Percentiles rank a stretch among this genome's conserved stretches.
Evolutionary conservation across 106 monocot species (phyloP).

Genomic region (Posidonia australis): DNA sequence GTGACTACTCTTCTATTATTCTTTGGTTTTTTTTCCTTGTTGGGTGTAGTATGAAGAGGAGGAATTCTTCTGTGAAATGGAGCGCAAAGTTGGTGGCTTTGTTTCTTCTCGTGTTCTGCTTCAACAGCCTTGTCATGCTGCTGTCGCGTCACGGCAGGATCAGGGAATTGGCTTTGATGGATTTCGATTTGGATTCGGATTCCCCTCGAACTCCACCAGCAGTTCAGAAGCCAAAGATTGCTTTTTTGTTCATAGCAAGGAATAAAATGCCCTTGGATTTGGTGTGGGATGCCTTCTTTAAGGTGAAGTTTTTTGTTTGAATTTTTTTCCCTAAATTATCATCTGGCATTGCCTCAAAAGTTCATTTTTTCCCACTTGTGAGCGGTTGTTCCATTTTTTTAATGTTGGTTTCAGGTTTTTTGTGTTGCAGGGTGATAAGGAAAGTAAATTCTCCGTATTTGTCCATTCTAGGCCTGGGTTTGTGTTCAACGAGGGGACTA

Average conservation of each 20-base stretch:
- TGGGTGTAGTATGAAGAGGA: slow-evolving; percentile 42
- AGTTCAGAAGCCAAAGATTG: slow-evolving; percentile 43
- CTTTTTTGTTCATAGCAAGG: slow-evolving; percentile 85
- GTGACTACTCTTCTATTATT: too few species aligned
- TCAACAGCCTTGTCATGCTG: slow-evolving; percentile 29
- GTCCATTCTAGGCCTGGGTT: slow-evolving; percentile 94
- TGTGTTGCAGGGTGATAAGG: slow-evolving; percentile 49
- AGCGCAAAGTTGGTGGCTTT: slow-evolving; percentile 16
- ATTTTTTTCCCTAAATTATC: not conserved
- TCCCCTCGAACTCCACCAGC: not conserved
- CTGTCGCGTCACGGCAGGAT: slow-evolving; percentile 20
- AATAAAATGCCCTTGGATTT: slow-evolving; percentile 78
- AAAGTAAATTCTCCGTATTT: slow-evolving; percentile 60
- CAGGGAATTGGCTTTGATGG: not conserved
- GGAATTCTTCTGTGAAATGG: slow-evolving; percentile 22
- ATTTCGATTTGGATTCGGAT: not conserved
- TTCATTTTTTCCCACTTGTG: too few species aligned
- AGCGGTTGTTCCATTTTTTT: not conserved
- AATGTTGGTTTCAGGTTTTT: not conserved
- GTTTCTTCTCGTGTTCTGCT: slow-evolving; percentile 37
- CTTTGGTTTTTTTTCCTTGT: too few species aligned
- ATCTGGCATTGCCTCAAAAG: too few species aligned
- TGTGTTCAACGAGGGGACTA: slow-evolving; percentile 53
- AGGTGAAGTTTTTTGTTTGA: slow-evolving; percentile 24
- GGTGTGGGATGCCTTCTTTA: slow-evolving; percentile 83